A percentile compares a stretch with the other conserved stretches of the same genome.
These are phyloP conservation scores for Dichomitus squalens DNA, from an alignment of 1,284 basidiomycete genomes.

Conservation along the genomic window DNA sequence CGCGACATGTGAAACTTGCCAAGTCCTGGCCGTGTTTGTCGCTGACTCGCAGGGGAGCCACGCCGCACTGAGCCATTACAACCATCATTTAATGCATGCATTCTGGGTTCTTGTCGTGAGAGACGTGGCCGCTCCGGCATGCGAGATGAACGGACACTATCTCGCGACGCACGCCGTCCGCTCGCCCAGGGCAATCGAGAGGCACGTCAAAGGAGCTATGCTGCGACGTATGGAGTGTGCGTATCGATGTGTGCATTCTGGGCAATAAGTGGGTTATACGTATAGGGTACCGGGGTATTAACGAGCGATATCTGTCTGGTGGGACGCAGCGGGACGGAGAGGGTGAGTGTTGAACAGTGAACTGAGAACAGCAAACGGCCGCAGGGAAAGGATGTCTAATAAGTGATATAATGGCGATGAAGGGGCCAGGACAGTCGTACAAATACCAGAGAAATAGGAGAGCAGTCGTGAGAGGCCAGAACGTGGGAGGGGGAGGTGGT, in stretches of 20 bases:
- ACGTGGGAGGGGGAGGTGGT: background rate
- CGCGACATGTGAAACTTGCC: too few relatives aligned
- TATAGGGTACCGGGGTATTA: slow-evolving; percentile 25
- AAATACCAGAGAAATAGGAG: background rate
- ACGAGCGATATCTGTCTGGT: slow-evolving; percentile 20
- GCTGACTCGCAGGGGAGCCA: too few relatives aligned
- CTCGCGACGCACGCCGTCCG: too few relatives aligned
- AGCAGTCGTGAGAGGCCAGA: background rate
- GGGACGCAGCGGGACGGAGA: background rate
- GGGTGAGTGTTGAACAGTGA: background rate
- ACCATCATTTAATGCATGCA: too few relatives aligned
- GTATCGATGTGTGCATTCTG: background rate
- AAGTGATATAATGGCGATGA: background rate
- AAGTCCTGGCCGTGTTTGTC: too few relatives aligned
- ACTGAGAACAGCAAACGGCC: background rate
- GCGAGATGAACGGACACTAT: too few relatives aligned
- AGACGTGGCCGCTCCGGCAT: too few relatives aligned
- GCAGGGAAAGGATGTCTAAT: background rate
- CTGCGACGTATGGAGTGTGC: too few relatives aligned
- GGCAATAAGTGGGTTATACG: slow-evolving; percentile 20
- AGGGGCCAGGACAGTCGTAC: background rate
- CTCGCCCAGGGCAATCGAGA: too few relatives aligned
- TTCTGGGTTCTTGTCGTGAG: too few relatives aligned
- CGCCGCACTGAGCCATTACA: too few relatives aligned
- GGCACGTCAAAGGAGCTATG: too few relatives aligned